Evolutionary conservation across 2,329 filamentous ascomycete genomes (phyloP).

Genomic region (Sphaceloma murrayae): DNA sequence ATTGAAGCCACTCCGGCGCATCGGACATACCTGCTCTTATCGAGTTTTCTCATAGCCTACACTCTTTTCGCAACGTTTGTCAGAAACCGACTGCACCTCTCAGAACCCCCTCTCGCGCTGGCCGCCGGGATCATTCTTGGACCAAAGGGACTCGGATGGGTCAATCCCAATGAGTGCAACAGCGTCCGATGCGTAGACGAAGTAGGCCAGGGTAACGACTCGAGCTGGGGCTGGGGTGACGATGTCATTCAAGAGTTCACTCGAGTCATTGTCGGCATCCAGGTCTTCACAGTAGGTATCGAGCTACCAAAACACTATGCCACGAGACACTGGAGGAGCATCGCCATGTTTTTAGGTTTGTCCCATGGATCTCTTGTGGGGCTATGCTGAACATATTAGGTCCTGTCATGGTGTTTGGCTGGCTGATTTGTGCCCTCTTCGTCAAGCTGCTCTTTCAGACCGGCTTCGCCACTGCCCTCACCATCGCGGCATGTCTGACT

Average conservation of each 20-base stretch:
- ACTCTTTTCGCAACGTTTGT: slow-evolving; percentile 39
- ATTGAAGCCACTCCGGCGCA: slow-evolving; percentile 40
- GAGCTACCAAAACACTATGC: slow-evolving; percentile 38
- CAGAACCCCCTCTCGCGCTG: slow-evolving; percentile 40
- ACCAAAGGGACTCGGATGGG: slow-evolving; percentile 32
- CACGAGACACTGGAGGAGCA: slow-evolving; percentile 42
- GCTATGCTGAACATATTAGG: slow-evolving; percentile 24
- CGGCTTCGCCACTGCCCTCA: slow-evolving; percentile 38
- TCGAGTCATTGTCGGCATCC: slow-evolving; percentile 39
- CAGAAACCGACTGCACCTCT: slow-evolving; percentile 40
- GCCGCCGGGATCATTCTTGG: slow-evolving; percentile 38
- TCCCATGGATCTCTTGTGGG: neutral
- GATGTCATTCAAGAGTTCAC: slow-evolving; percentile 35
- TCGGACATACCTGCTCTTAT: slow-evolving; percentile 37
- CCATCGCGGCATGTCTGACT: slow-evolving; percentile 47
- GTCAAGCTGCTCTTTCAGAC: slow-evolving; percentile 40
- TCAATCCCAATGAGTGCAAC: slow-evolving; percentile 34
- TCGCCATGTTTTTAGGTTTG: slow-evolving; percentile 36
- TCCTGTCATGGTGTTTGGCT: slow-evolving; percentile 43
- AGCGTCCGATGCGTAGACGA: slow-evolving; percentile 21
- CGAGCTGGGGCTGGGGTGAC: slow-evolving; percentile 37
- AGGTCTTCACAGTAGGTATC: slow-evolving; percentile 32
- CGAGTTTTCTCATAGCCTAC: slow-evolving; percentile 38
- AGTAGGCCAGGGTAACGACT: slow-evolving; percentile 16
- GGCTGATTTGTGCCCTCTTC: slow-evolving; percentile 40